Percentiles rank a stretch among this genome's conserved stretches.
phyloP scores from a whole-genome alignment of 768 basidiomycete genomes.

The Pilatotrama ljubarskyi region DNA sequence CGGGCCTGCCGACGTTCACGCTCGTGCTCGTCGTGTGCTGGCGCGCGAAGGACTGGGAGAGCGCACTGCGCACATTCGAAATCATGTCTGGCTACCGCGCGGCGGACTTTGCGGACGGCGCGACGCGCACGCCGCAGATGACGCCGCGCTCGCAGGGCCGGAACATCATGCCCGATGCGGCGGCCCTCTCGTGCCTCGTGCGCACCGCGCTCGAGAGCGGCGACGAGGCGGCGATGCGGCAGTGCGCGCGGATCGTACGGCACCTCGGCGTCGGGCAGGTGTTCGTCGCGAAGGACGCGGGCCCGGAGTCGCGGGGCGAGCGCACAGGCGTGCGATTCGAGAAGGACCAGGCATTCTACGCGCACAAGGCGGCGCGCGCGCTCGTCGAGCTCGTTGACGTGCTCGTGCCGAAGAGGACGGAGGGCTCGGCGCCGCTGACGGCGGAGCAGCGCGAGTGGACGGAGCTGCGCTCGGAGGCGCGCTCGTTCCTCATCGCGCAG shows the following conservation, averaged over 20 bases:
- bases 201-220: slow-evolving; percentile 57
- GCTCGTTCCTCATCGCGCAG: slow-evolving; percentile 12
- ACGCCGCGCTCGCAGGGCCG: slow-evolving; percentile 37
- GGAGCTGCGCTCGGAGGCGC: slow-evolving; percentile 20
- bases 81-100: slow-evolving; percentile 65
- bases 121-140: slow-evolving; percentile 7
- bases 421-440: slow-evolving; percentile 4
- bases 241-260: slow-evolving; percentile 59
- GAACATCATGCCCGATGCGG: slow-evolving; percentile 47
- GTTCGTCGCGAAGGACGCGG: slow-evolving; percentile 21
- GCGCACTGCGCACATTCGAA: slow-evolving; percentile 58
- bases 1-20: slow-evolving; percentile 55
- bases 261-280: slow-evolving; percentile 45
- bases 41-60: slow-evolving; percentile 62
- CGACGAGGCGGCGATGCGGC: slow-evolving; percentile 52
- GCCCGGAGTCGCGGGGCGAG: background rate
- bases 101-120: slow-evolving; percentile 23
- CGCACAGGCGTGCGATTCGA: slow-evolving; percentile 2
- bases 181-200: slow-evolving; percentile 56
- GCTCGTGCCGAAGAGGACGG: slow-evolving; percentile 36
- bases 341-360: slow-evolving; percentile 17
- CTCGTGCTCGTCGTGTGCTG: slow-evolving; percentile 66
- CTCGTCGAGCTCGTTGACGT: slow-evolving; percentile 51
- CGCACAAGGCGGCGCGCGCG: slow-evolving; percentile 35
- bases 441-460: slow-evolving; percentile 24